Evolutionary conservation across 1,139 yeast genomes (phyloP), one percentile per base, ranked within the genome.

Genomic region (Suhomyces panamericanus): DNA sequence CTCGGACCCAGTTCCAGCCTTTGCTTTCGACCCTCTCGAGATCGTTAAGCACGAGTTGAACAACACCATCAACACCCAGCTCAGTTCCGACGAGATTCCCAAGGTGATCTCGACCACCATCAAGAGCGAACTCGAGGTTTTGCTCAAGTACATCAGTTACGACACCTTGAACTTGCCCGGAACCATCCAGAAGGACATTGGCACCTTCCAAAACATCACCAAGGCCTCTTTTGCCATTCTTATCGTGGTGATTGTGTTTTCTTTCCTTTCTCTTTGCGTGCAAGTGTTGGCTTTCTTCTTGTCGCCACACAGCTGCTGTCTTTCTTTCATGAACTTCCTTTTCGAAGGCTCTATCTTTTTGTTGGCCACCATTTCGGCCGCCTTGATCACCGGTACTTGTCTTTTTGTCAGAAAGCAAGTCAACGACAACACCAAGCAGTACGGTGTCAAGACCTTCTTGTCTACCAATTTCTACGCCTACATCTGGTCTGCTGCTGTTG

Each of bases 1-100:
- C 66, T 76, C 82, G 6, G 51, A 62, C 15, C 75, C 85, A 16
- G 66, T 69, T 50, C 64, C 76, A 0, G 75, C 75, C 44, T 81
- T 65, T 56, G 58, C 63, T 32, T 72, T 86, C 54, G 80, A 85
- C 58, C 83, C 87, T 2, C 63, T 75, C 28, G 60, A 64, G 3
- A 58, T 85, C 31, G 53, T 83, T 45, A 70, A 70, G 48, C 59
- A 64, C 28, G 77, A 76, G 51, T 55, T 80, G 39, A 66, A 66
- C 38, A 51, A 59, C 39, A 60, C 67, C 39, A 57, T 73, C 42
- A 53, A 59, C 41, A 53, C 59, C 17, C 55, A 57, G 22, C 58
- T 59, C 28, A 73, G 69, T 0, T 47, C 54, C 7, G 60, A 58
- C 26, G 36, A 46, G 15, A 33, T 54, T 14, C 43, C 53, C n/a